Evolutionary conservation across 2,329 filamentous ascomycete genomes (phyloP).

Genomic region (Stromatinia cepivora): DNA sequence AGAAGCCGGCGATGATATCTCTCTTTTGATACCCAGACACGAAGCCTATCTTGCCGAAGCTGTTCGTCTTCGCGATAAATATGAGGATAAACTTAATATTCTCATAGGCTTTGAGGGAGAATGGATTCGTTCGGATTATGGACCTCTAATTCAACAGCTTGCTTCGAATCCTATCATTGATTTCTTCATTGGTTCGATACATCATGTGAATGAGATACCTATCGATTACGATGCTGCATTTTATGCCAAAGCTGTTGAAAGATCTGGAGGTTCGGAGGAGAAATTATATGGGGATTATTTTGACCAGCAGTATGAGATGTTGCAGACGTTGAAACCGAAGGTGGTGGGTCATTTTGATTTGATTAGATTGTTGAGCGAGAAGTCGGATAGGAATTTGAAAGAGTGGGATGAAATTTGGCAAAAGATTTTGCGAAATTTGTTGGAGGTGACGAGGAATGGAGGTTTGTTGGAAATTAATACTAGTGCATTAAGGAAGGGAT

Average conservation of each 20-base stretch:
- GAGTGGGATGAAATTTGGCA: slow-evolving; percentile 68
- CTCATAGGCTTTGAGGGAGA: slow-evolving; percentile 91
- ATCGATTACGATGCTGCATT: slow-evolving; percentile 79
- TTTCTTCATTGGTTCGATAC: slow-evolving; percentile 89
- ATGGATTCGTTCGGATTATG: slow-evolving; percentile 75
- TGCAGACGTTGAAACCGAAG: slow-evolving; percentile 67
- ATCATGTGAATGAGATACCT: slow-evolving; percentile 82
- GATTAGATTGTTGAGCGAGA: slow-evolving; percentile 74
- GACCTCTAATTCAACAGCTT: slow-evolving; percentile 57
- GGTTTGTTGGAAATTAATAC: slow-evolving; percentile 90
- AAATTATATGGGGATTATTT: slow-evolving; percentile 82
- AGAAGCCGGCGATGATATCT: slow-evolving; percentile 49
- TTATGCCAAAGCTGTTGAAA: slow-evolving; percentile 53
- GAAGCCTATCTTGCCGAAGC: slow-evolving; percentile 76
- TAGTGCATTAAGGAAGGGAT: slow-evolving; percentile 81
- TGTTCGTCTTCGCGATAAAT: slow-evolving; percentile 66
- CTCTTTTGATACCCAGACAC: slow-evolving; percentile 56
- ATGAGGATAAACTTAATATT: slow-evolving; percentile 70
- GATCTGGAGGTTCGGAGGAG: slow-evolving; percentile 63
- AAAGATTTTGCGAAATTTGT: slow-evolving; percentile 71
- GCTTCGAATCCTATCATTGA: slow-evolving; percentile 67
- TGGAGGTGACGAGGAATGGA: slow-evolving; percentile 68
- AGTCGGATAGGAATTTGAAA: slow-evolving; percentile 62
- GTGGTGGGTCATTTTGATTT: slow-evolving; percentile 95
- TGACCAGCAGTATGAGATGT: slow-evolving; percentile 82